Evolutionary conservation across 2,329 filamentous ascomycete species (phyloP), one percentile per base, ranked within the genome.

Genomic region (Fusarium foetens): DNA sequence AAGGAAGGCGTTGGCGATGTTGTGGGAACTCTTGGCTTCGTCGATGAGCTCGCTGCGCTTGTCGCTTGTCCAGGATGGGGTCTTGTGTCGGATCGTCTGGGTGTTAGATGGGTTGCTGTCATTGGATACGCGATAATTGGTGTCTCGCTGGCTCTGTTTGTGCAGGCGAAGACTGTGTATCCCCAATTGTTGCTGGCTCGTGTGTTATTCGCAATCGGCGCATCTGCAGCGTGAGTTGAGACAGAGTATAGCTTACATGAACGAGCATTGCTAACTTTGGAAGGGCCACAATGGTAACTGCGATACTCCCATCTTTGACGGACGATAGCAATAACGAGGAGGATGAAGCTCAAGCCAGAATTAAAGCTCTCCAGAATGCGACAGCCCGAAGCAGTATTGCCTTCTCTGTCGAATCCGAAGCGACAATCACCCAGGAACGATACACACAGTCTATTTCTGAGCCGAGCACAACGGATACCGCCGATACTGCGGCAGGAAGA

Each of bases 231-330:
- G 87, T 95, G 79, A 83, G 87, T 81, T 38, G 25, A 21, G 39
- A 12, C 23, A 21, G 17, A 35, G 42, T 16, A 17, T 36, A 31
- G 17, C 16, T 29, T 43, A 41, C 23, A 45, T 41, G 33, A 41
- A 25, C 29, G 21, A 9, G 25, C 29, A 49, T 51, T 60, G 49
- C 71, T 79, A 59, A 76, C 59, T 25, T 39, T 41, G 27, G 31
- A 33, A 90, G 88, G 9, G 88, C 94, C 19, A 98, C 96, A 3
- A 99, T 99, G 96, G 96, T 99, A 25, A 98, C 96, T 13, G 96
- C 96, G 7, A 94, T 97, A 49, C 86, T 99, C 29, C 96, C 96
- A 3, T 91, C 88, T 16, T 82, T 92, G 73, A 91, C 89, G 9
- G 87, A 88, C 70, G 87, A 89, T 36, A 82, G 78, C 42, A 78